Base-by-base conservation (phyloP, 768 basidiomycete species). In the Dentipellis sp. region DNA sequence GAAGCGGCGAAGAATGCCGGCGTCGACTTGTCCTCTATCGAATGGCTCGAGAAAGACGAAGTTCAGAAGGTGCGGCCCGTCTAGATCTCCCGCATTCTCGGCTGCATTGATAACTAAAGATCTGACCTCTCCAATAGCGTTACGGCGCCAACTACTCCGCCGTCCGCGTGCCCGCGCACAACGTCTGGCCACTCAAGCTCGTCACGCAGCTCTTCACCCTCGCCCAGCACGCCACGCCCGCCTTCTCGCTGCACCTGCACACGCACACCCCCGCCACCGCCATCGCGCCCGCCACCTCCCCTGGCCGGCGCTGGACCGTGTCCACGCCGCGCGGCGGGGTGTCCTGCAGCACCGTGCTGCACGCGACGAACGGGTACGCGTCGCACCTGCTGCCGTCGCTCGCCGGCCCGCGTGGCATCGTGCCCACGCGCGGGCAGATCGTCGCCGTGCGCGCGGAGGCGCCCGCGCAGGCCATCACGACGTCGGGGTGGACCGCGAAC, bases 321-420 rank as follows among this genome's bases (percentile, higher is more conserved):
- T 60, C 66, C 4, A 94, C 91, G 0, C 77, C 83, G 0, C 78
- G 90, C n/a, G 91, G 93, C 1, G 60, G 64, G 1, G 66, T 92
- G 19, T 42, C 65, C 4, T 83, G 86, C 59, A 68, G 74, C 17
- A 81, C 83, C 57, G 78, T 95, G 46, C 72, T 97, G 4, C 91
- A 94, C 65, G 91, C 90, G 0, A 94, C 91, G 10, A 97, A 97
- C 63, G 94, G 74, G 0, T 94, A 94, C 58, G 80, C 84, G 10
- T 79, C 84, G 3, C 77, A 87, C 62, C 78, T 95, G 37, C 73
- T 97, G n/a, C 87, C 88, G 0, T 78, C 82, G 56, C 65, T 93
- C 29, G 62, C 74, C 8, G 81, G 83, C 0, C 73, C 74, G 12
- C 58, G 61, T 0, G 78, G 79, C 1, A 82, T 92, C 53, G 69